These are phyloP conservation scores for Xylariaceae sp. DNA, from an alignment of 2,329 filamentous ascomycete species.

Conservation along the genomic window DNA sequence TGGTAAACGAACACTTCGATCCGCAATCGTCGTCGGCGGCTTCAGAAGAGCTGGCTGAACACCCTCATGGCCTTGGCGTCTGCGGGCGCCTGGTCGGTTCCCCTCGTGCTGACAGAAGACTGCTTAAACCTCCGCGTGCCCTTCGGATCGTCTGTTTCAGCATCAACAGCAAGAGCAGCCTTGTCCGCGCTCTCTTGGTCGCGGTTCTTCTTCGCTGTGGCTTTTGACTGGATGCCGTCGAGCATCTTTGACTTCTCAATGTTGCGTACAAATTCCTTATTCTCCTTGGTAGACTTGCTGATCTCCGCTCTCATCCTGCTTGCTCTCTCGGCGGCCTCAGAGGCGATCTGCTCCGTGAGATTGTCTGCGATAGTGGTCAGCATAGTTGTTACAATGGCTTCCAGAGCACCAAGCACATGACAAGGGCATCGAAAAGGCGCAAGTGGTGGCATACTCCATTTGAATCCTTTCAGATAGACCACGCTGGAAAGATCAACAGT, in stretches of 20 bases:
- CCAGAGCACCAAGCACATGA: background rate
- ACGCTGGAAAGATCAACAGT: constrained; percentile 26
- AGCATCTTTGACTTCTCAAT: constrained; percentile 74
- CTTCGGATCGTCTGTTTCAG: constrained; percentile 6
- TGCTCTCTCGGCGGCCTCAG: constrained; percentile 72
- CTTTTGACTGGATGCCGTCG: constrained; percentile 62
- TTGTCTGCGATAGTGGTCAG: constrained; percentile 28
- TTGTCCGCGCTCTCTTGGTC: constrained; percentile 9
- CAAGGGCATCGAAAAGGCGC: constrained; percentile 27
- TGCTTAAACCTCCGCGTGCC: constrained; percentile 22
- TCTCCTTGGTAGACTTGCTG: constrained; percentile 66
- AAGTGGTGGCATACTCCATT: constrained; percentile 50
- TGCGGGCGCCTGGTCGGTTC: constrained; percentile 18
- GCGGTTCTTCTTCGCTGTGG: constrained; percentile 36
- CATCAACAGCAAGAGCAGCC: background rate
- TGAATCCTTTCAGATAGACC: constrained; percentile 74
- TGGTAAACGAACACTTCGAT: too few relatives aligned
- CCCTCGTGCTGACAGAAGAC: constrained; percentile 20
- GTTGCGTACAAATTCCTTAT: constrained; percentile 73
- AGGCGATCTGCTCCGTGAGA: constrained; percentile 68
- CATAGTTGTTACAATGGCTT: too few relatives aligned
- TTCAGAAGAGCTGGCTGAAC: constrained; percentile 24
- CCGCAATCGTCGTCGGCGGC: too few relatives aligned
- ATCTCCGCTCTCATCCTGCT: constrained; percentile 74
- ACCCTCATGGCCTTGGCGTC: constrained; percentile 24